These are phyloP conservation scores for Erythrobasidium hasegawianum DNA, from an alignment of 1,284 basidiomycete species.

Conservation along the genomic window DNA sequence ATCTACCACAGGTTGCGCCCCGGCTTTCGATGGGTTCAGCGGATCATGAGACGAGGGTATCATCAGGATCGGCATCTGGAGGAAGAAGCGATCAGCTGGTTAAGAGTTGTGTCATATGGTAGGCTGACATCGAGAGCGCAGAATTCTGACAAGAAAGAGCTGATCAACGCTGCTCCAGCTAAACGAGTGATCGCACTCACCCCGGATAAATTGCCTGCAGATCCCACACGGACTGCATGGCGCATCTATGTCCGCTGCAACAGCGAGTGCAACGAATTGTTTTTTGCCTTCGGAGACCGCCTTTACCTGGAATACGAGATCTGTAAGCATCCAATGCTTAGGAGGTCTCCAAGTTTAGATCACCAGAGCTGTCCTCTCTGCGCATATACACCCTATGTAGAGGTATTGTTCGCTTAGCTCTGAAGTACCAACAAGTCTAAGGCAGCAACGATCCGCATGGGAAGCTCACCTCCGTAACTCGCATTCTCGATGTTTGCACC, in stretches of 20 bases:
- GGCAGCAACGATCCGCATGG: no score
- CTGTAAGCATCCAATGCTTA: no score
- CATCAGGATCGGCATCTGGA: constrained; percentile 69
- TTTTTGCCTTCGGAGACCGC: constrained; percentile 50
- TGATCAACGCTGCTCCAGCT: no score
- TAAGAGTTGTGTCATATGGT: no score
- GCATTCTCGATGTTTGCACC: constrained; percentile 52
- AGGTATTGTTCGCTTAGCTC: no score
- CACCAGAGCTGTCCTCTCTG: no score
- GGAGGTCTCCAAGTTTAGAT: no score
- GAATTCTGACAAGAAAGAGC: constrained; percentile 63
- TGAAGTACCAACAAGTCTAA: no score
- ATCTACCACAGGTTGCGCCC: constrained; percentile 57
- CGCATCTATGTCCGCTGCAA: constrained; percentile 55
- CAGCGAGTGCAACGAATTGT: constrained; percentile 69
- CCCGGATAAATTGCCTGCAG: constrained; percentile 34
- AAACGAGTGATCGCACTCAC: constrained; percentile 55
- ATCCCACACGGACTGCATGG: constrained; percentile 35
- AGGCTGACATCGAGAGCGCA: constrained; percentile 55
- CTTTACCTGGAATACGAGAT: no score
- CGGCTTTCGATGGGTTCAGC: constrained; percentile 46
- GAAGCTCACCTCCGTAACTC: no score
- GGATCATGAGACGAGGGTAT: constrained; percentile 63
- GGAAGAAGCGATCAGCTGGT: no score
- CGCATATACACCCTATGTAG: no score